These are phyloP conservation scores for Lagerstroemia speciosa DNA, from an alignment of 345 rosid genomes.

Conservation along the genomic window DNA sequence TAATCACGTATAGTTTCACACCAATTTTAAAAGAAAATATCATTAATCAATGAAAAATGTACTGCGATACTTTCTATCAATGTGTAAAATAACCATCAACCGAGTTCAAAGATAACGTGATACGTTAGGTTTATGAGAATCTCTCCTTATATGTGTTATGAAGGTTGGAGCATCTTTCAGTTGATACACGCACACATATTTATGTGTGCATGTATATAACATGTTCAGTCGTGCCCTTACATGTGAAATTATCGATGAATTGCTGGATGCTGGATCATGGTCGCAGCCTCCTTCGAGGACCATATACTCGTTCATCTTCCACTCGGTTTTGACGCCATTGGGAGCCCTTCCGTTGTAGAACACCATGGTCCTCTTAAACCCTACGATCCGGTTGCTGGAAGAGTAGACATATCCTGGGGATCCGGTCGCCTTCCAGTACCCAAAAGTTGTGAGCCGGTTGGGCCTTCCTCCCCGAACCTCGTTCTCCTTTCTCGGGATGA, in stretches of 20 bases:
- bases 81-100: no score
- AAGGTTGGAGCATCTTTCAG: no score
- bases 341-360: slow-evolving; percentile 46
- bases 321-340: slow-evolving; percentile 30
- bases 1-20: no score
- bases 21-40: no score
- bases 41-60: no score
- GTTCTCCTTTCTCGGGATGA: slow-evolving; percentile 32
- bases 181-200: no score
- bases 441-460: slow-evolving; percentile 25
- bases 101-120: no score
- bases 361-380: slow-evolving; percentile 37
- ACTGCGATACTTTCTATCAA: no score
- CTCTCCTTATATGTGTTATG: no score
- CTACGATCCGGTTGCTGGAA: slow-evolving; percentile 17
- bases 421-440: slow-evolving; percentile 46
- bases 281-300: slow-evolving; percentile 16
- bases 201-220: no score
- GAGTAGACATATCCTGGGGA: slow-evolving; percentile 31
- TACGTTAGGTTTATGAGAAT: no score
- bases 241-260: not conserved
- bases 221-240: no score
- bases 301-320: slow-evolving; percentile 45
- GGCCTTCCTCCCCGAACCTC: slow-evolving; percentile 37
- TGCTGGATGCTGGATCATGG: not conserved